These are phyloP conservation scores for Passalora sequoiae DNA, from an alignment of 2,329 filamentous ascomycete species.

Conservation along the genomic window DNA sequence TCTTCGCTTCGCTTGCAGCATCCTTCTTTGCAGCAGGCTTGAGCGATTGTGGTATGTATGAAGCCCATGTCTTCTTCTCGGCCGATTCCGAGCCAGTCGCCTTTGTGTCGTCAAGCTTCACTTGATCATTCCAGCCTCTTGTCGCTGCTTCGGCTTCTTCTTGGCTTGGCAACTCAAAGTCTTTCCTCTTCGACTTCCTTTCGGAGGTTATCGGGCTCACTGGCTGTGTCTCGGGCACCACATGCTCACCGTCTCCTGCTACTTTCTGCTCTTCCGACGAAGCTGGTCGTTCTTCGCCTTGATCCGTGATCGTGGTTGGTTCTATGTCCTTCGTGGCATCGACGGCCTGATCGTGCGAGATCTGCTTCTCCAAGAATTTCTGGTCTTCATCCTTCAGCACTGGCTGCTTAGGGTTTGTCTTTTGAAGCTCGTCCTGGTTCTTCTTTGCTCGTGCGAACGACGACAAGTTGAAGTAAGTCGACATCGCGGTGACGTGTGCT, in stretches of 20 bases:
- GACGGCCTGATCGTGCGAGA: conserved; percentile 23
- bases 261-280: conserved; percentile 22
- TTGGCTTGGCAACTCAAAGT: conserved; percentile 33
- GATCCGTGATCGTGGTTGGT: conserved; percentile 21
- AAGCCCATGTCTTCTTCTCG: conserved; percentile 35
- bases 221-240: conserved; percentile 28
- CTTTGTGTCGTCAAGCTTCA: conserved; percentile 17
- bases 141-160: conserved; percentile 34
- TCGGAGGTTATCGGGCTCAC: conserved; percentile 14
- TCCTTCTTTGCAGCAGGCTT: conserved; percentile 10
- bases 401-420: conserved; percentile 35
- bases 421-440: conserved; percentile 34
- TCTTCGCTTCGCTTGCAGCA: not conserved
- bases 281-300: conserved; percentile 23
- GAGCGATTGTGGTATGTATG: conserved; percentile 28
- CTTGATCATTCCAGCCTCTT: conserved; percentile 21
- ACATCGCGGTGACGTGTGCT: conserved; percentile 9
- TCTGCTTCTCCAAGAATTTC: conserved; percentile 45
- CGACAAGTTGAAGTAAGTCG: conserved; percentile 32
- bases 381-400: conserved; percentile 60
- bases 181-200: conserved; percentile 28
- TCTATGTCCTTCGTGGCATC: conserved; percentile 12
- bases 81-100: conserved; percentile 27
- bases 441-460: conserved; percentile 35
- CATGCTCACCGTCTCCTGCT: conserved; percentile 28